A percentile compares a stretch with the other conserved stretches of the same genome.
Conservation (phyloP, 768 basidiomycete genomes). For the Epithele typhae region DNA sequence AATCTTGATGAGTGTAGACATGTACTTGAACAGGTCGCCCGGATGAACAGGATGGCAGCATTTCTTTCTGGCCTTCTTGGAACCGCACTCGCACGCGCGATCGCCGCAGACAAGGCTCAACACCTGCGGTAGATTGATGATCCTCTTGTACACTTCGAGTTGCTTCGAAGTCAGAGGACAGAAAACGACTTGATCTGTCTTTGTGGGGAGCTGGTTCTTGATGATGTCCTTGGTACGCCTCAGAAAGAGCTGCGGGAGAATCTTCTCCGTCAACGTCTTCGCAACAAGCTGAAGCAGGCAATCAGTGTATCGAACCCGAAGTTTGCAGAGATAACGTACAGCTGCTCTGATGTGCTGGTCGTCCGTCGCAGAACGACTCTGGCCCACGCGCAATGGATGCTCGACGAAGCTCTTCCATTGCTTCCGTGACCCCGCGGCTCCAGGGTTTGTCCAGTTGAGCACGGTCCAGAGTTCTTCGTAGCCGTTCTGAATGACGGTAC, state of each 20-base stretch:
- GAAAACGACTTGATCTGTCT: conserved; percentile 89
- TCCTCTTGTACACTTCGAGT: conserved; percentile 64
- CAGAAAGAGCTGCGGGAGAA: conserved; percentile 82
- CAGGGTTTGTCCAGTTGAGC: conserved; percentile 88
- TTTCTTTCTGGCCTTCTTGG: conserved; percentile 52
- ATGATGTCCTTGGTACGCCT: conserved; percentile 81
- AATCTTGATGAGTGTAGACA: conserved; percentile 79
- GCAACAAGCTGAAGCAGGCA: conserved; percentile 48
- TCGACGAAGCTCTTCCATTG: conserved; percentile 79
- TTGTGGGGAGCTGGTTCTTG: conserved; percentile 77
- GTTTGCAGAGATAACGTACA: conserved; percentile 27
- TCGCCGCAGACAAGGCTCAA: conserved; percentile 71
- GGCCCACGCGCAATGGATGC: conserved; percentile 63
- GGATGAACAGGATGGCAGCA: conserved; percentile 46
- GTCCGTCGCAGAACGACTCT: conserved; percentile 59
- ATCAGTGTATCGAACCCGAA: neutral
- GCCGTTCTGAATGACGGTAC: conserved; percentile 83
- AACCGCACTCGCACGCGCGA: conserved; percentile 70
- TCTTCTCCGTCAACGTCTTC: conserved; percentile 50
- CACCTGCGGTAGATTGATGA: conserved; percentile 61
- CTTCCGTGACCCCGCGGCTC: conserved; percentile 58
- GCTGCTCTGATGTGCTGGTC: conserved; percentile 54
- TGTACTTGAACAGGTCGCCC: conserved; percentile 66
- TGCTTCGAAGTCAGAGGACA: conserved; percentile 80
- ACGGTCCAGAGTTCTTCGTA: conserved; percentile 92